A percentile compares a stretch with the other conserved stretches of the same genome.
Conservation (phyloP, 768 basidiomycete genomes). For the Amanita rubescens region DNA sequence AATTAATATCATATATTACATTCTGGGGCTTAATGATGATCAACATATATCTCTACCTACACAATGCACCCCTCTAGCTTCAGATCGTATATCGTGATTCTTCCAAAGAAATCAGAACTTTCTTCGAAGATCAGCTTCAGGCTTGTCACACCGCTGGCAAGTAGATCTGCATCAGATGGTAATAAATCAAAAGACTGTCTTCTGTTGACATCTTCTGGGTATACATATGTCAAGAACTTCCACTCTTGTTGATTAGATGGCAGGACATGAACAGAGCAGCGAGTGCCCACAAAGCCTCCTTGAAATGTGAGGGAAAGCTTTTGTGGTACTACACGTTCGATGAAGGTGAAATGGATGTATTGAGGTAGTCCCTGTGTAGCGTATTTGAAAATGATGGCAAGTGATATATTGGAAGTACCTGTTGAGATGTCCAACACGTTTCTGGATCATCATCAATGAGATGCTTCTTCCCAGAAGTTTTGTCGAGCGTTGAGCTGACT, state of each 20-base stretch:
- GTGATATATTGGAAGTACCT: constrained; percentile 31
- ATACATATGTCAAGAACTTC: constrained; percentile 47
- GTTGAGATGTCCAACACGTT: constrained; percentile 82
- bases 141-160: constrained; percentile 29
- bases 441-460: constrained; percentile 65
- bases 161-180: constrained; percentile 11
- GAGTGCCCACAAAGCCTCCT: constrained; percentile 77
- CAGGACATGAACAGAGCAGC: constrained; percentile 39
- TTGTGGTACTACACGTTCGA: constrained; percentile 44
- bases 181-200: constrained; percentile 58
- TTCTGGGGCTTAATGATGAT: constrained; percentile 4
- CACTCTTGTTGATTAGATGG: constrained; percentile 30
- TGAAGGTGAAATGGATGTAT: constrained; percentile 60
- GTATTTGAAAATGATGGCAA: neutral
- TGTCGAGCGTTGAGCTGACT: constrained; percentile 77
- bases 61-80: constrained; percentile 28
- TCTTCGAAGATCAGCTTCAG: constrained; percentile 69
- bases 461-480: constrained; percentile 61
- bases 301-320: constrained; percentile 66
- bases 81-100: constrained; percentile 69
- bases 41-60: neutral
- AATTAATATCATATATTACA: constrained; percentile 1
- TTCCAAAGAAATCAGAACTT: constrained; percentile 82
- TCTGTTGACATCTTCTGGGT: constrained; percentile 76
- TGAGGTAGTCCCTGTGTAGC: constrained; percentile 65